Percentiles rank a stretch among this genome's conserved stretches.
Conservation (phyloP, 176 grass and related monocot species). For the Eremochloa ophiuroides region DNA sequence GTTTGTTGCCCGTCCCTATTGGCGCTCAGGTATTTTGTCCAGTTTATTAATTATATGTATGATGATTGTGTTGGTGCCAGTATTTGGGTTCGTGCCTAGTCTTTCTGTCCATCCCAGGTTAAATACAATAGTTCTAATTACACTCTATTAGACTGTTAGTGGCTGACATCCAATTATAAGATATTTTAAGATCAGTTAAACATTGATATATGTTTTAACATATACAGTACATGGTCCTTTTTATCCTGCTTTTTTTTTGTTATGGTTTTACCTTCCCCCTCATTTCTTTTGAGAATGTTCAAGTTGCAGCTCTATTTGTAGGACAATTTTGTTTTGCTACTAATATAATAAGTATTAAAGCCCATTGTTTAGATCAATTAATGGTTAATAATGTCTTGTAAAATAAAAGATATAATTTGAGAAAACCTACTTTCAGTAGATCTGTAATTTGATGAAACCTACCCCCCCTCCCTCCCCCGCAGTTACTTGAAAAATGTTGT, state of each 20-base stretch:
- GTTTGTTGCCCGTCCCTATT: conserved; percentile 90
- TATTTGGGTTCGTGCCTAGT: neutral
- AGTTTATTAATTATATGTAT: conserved; percentile 28
- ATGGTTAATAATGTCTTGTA: neutral
- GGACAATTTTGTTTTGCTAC: neutral
- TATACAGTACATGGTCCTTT: neutral
- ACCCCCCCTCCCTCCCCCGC: no score
- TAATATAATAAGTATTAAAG: neutral
- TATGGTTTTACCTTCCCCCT: neutral
- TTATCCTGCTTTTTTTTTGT: neutral
- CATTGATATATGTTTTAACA: neutral
- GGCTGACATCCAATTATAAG: neutral
- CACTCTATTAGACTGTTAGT: neutral
- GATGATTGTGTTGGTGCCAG: neutral
- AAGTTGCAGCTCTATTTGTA: neutral
- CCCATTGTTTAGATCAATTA: neutral
- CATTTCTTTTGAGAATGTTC: neutral
- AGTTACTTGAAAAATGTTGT: neutral
- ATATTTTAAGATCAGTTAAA: neutral
- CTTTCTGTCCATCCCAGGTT: neutral
- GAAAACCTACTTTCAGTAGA: neutral
- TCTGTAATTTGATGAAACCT: neutral
- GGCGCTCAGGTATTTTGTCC: conserved; percentile 77
- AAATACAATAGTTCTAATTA: neutral
- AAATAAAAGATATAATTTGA: neutral